phyloP scores from a whole-genome alignment of 306 rosid species.

The Casuarina cunninghamiana region DNA sequence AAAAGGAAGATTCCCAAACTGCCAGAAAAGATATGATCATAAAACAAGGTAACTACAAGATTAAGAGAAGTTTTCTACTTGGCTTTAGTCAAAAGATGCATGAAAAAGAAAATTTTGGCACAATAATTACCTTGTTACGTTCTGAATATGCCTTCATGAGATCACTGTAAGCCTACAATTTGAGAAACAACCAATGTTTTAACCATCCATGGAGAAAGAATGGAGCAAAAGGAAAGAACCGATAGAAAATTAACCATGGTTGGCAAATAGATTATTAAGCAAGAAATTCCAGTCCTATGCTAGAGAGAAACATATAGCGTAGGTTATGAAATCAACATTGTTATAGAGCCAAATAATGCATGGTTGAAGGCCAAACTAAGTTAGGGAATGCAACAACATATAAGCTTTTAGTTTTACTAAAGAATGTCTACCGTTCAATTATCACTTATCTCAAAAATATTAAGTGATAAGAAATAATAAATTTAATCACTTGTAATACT shows the following conservation, averaged over 20 bases:
- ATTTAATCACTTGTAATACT: no score
- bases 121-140: slow-evolving; percentile 72
- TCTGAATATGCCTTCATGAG: slow-evolving; percentile 85
- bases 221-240: neutral
- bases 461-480: no score
- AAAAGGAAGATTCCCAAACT: slow-evolving; percentile 97
- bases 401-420: neutral
- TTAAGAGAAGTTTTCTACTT: slow-evolving; percentile 4
- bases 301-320: neutral
- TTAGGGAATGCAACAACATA: neutral
- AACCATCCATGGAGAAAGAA: slow-evolving; percentile 10
- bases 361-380: neutral
- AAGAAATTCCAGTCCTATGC: slow-evolving; percentile 1
- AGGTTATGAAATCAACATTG: neutral
- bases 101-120: neutral
- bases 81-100: neutral
- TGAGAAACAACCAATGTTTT: slow-evolving; percentile 20
- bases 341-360: slow-evolving; percentile 1
- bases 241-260: neutral
- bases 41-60: slow-evolving; percentile 11
- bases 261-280: neutral
- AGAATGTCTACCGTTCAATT: no score
- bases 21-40: slow-evolving; percentile 21
- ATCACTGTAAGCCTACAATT: slow-evolving; percentile 75
- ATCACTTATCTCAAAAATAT: no score